Evolutionary conservation across 1,284 basidiomycete genomes (phyloP).

Genomic region (Fomitiporia mediterranea): DNA sequence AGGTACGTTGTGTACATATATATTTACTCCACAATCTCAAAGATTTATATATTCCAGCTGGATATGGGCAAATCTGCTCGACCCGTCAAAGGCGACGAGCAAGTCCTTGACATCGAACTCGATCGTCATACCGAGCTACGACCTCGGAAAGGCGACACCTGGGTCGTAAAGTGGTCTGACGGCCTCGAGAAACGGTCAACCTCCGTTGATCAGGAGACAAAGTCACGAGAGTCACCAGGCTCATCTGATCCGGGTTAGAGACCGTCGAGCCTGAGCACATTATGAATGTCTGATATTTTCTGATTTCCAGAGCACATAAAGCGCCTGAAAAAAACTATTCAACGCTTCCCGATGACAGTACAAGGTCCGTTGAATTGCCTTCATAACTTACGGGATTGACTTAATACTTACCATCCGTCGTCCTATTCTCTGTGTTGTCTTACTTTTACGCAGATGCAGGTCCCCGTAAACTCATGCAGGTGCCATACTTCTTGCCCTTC

Average conservation of each 20-base stretch:
- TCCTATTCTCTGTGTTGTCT: neutral
- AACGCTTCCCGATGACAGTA: slow-evolving; percentile 53
- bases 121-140: slow-evolving; percentile 55
- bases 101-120: slow-evolving; percentile 67
- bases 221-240: neutral
- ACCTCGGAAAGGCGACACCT: slow-evolving; percentile 29
- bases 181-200: neutral
- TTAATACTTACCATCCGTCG: too few relatives aligned
- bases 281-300: slow-evolving; percentile 1
- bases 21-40: slow-evolving; percentile 2
- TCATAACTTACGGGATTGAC: slow-evolving; percentile 3
- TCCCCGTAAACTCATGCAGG: slow-evolving; percentile 30
- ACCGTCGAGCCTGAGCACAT: too few relatives aligned
- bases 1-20: slow-evolving; percentile 39
- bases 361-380: slow-evolving; percentile 41
- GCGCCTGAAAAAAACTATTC: slow-evolving; percentile 41
- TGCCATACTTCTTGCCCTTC: slow-evolving; percentile 53
- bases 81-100: slow-evolving; percentile 59
- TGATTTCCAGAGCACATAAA: slow-evolving; percentile 35
- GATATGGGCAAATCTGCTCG: slow-evolving; percentile 48
- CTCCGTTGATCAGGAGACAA: neutral
- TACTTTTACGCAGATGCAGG: slow-evolving; percentile 34
- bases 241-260: slow-evolving; percentile 2
- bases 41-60: slow-evolving; percentile 38
- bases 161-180: slow-evolving; percentile 22